Evolutionary conservation across 257 asterid species (phyloP).

Genomic region (Scutellaria minor): DNA sequence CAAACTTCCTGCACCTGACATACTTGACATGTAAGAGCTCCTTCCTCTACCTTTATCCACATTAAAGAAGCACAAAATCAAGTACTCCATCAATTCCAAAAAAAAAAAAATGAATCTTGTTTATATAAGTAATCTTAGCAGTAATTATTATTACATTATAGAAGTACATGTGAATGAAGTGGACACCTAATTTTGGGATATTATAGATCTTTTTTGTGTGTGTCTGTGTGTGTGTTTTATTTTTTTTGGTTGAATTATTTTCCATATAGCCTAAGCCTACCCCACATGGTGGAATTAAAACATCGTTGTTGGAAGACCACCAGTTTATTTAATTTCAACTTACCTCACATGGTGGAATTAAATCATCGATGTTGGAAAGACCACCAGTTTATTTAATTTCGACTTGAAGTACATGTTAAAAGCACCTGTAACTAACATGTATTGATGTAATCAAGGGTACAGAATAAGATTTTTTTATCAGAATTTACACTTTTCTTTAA

Average conservation of each 20-base stretch:
- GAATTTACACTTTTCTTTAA: not conserved
- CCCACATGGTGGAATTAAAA: too few species aligned
- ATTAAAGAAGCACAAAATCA: slow-evolving; percentile 10
- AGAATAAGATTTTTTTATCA: not conserved
- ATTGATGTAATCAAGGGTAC: not conserved
- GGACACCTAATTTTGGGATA: not conserved
- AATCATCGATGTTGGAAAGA: not conserved
- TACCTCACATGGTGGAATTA: too few species aligned
- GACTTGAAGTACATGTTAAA: not conserved
- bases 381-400: not conserved
- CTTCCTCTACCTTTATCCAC: slow-evolving; percentile 20
- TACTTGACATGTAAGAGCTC: slow-evolving; percentile 77
- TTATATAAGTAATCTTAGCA: too few species aligned
- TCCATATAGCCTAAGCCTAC: too few species aligned
- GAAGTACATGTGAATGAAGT: not conserved
- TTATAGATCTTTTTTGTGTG: not conserved
- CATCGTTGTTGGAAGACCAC: not conserved
- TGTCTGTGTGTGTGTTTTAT: not conserved
- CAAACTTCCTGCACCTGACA: slow-evolving; percentile 82
- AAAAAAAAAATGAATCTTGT: too few species aligned
- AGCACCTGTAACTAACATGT: not conserved
- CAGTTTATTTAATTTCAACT: not conserved
- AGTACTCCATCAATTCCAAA: not conserved
- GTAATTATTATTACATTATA: not conserved
- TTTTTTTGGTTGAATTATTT: too few species aligned